These are phyloP conservation scores for Neurospora sp. DNA, from an alignment of 495 filamentous ascomycete genomes.

Conservation along the genomic window DNA sequence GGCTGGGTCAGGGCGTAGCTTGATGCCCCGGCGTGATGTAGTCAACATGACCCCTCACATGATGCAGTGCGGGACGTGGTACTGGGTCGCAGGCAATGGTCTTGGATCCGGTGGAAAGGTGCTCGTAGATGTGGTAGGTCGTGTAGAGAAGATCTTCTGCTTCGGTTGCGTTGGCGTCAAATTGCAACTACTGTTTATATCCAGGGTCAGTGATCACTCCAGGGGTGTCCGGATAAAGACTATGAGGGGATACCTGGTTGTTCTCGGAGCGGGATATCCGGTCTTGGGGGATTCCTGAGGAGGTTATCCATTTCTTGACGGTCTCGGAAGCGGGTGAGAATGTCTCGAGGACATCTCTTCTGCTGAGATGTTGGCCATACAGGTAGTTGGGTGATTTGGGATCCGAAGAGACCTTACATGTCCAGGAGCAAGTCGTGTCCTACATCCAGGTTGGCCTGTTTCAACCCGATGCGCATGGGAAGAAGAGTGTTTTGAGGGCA, in stretches of 20 bases:
- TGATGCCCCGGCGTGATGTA: constrained; percentile 49
- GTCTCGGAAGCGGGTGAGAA: constrained; percentile 37
- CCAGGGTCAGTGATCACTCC: constrained; percentile 1
- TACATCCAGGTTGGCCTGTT: constrained; percentile 19
- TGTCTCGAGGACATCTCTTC: constrained; percentile 38
- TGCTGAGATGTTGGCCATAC: constrained; percentile 44
- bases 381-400: constrained; percentile 38
- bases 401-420: constrained; percentile 40
- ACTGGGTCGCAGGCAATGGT: constrained; percentile 29
- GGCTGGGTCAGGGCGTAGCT: constrained; percentile 17
- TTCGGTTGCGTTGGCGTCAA: constrained; percentile 44
- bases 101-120: constrained; percentile 18
- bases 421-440: constrained; percentile 25
- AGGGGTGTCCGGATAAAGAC: not conserved
- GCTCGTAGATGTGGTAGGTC: constrained; percentile 45
- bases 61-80: constrained; percentile 38
- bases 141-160: constrained; percentile 44
- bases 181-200: constrained; percentile 32
- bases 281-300: constrained; percentile 34
- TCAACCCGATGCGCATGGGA: constrained; percentile 25
- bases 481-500: constrained; percentile 8
- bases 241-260: constrained; percentile 14
- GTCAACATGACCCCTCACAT: constrained; percentile 45
- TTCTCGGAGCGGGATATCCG: constrained; percentile 14
- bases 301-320: constrained; percentile 40